Percentiles rank a stretch among this genome's conserved stretches.
Conservation (phyloP, 2,329 filamentous ascomycete species). For the Fusarium siculi region DNA sequence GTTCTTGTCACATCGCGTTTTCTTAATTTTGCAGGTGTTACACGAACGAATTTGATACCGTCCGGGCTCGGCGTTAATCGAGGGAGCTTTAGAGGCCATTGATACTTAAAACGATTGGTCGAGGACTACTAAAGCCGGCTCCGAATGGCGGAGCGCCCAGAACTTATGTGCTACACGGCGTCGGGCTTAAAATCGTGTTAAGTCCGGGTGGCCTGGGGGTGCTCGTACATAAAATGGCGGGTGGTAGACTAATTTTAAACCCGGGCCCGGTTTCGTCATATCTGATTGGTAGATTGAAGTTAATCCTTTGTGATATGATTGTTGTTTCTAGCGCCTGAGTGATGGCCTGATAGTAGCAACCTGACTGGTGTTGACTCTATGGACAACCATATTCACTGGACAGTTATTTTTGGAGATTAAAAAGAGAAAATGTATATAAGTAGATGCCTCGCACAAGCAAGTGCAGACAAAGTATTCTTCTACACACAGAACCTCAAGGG, state of each 20-base stretch:
- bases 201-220: neutral
- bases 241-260: neutral
- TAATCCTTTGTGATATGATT: fast-evolving
- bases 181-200: neutral
- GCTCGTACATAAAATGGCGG: fast-evolving
- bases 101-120: fast-evolving
- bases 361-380: neutral
- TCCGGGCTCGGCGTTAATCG: neutral
- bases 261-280: fast-evolving
- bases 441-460: fast-evolving
- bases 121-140: fast-evolving
- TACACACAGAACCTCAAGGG: fast-evolving
- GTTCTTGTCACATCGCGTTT: slow-evolving; percentile 5
- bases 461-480: fast-evolving
- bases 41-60: neutral
- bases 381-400: no score
- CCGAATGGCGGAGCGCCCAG: fast-evolving
- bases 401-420: neutral
- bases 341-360: neutral
- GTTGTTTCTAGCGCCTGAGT: neutral
- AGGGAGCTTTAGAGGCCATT: neutral
- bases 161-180: neutral
- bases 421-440: neutral
- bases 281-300: fast-evolving
- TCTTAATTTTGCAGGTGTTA: slow-evolving; percentile 1